These are phyloP conservation scores for Gracilaria caudata DNA, from an alignment of 23 red algal genomes.

Conservation along the genomic window DNA sequence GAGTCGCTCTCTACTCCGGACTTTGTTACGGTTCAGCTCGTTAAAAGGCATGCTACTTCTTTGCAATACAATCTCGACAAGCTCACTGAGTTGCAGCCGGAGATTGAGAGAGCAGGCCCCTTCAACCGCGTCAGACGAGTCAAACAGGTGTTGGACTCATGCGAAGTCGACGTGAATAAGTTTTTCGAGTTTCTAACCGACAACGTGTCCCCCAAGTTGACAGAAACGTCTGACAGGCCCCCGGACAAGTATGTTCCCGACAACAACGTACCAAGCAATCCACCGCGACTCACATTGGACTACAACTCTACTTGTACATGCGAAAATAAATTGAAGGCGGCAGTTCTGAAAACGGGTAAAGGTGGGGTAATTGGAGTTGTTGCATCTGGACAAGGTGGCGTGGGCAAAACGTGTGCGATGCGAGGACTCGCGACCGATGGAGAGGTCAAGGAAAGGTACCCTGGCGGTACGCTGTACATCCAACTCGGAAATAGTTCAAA, in stretches of 20 bases:
- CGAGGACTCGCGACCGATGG: neutral
- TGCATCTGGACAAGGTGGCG: constrained; percentile 13
- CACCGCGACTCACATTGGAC: neutral
- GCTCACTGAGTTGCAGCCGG: neutral
- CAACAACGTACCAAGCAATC: neutral
- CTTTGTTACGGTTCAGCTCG: neutral
- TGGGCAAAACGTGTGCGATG: constrained; percentile 26
- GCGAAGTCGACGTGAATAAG: neutral
- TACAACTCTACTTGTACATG: neutral
- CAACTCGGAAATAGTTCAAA: constrained; percentile 5
- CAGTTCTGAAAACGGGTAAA: neutral
- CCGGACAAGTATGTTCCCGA: neutral
- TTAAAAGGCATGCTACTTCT: neutral
- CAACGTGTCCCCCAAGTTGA: neutral
- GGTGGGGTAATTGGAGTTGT: neutral
- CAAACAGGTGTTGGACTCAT: neutral
- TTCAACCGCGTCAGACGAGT: neutral
- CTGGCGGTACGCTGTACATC: constrained; percentile 24
- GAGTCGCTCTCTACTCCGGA: neutral
- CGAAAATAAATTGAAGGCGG: neutral
- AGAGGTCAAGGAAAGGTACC: neutral
- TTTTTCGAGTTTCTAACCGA: neutral
- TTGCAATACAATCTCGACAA: neutral
- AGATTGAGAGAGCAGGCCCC: neutral
- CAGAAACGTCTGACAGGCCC: too few species aligned